Evolutionary conservation across 2,329 filamentous ascomycete species (phyloP).

Genomic region (Exophiala calicioides): DNA sequence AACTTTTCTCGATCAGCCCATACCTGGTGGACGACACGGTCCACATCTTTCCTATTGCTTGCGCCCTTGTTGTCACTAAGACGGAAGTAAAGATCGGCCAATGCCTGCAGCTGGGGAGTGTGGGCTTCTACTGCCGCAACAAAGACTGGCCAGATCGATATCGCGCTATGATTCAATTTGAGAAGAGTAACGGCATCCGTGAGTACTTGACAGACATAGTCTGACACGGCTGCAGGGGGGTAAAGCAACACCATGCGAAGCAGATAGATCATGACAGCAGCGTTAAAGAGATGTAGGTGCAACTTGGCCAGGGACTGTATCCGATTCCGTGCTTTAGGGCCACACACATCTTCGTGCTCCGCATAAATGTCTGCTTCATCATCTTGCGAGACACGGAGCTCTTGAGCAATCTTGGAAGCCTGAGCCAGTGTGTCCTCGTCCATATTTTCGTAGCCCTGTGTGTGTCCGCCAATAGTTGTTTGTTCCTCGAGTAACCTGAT

Average conservation of each 20-base stretch:
- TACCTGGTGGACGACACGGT: neutral
- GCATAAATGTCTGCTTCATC: no score
- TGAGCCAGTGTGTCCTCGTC: no score
- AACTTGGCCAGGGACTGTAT: no score
- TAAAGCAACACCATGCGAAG: neutral
- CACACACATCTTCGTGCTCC: no score
- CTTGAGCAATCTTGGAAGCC: no score
- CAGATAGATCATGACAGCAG: no score
- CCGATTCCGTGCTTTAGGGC: no score
- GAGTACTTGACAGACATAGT: neutral
- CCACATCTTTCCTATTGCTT: neutral
- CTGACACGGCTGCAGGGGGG: neutral
- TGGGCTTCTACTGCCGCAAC: constrained; percentile 3
- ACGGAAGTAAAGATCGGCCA: neutral
- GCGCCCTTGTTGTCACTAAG: neutral
- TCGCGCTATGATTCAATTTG: neutral
- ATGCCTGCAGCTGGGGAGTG: neutral
- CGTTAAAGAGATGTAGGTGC: no score
- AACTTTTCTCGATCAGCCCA: neutral
- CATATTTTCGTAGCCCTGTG: no score
- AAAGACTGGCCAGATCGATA: constrained; percentile 7
- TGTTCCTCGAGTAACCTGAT: no score
- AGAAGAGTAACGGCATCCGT: neutral
- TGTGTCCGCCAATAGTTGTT: no score
- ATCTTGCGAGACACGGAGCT: no score